Conservation (phyloP, 495 filamentous ascomycete genomes). For the Articulospora tetracladia region DNA sequence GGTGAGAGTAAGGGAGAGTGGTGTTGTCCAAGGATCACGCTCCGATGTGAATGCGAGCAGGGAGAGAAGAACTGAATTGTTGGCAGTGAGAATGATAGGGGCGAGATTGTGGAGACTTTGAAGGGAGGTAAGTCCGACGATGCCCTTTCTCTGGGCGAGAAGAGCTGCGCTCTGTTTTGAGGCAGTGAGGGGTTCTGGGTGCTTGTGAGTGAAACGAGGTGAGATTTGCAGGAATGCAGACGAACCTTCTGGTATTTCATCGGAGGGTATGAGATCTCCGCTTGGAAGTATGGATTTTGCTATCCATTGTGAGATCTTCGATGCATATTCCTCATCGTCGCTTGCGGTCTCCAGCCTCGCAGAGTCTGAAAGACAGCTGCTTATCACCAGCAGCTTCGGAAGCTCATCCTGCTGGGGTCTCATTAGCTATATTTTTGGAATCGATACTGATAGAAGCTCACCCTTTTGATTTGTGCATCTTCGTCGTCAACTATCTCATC, state of each 20-base stretch:
- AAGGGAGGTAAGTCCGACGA: slow-evolving; percentile 8
- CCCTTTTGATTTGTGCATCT: background rate
- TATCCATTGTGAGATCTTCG: slow-evolving; percentile 16
- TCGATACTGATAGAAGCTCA: background rate
- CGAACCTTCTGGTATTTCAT: slow-evolving; percentile 18
- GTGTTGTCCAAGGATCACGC: slow-evolving; percentile 51
- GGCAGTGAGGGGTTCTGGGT: slow-evolving; percentile 1
- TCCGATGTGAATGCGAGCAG: slow-evolving; percentile 43
- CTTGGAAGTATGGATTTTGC: slow-evolving; percentile 20
- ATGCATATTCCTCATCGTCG: slow-evolving; percentile 3
- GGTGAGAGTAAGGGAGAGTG: slow-evolving; percentile 29
- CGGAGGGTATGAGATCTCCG: slow-evolving; percentile 4
- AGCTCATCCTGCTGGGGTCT: slow-evolving; percentile 1
- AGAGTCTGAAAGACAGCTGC: slow-evolving; percentile 3
- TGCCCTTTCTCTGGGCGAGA: slow-evolving; percentile 9
- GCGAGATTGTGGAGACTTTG: slow-evolving; percentile 29
- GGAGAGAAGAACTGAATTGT: slow-evolving; percentile 28
- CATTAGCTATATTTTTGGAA: background rate
- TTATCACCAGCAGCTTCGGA: slow-evolving; percentile 12
- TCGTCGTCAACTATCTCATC: background rate
- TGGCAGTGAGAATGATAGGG: background rate
- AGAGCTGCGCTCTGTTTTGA: background rate
- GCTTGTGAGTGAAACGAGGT: background rate
- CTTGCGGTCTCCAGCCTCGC: background rate
- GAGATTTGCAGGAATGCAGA: background rate